Conservation (phyloP, 78 protist species). For the Dictyostelium brefeldianum region DNA sequence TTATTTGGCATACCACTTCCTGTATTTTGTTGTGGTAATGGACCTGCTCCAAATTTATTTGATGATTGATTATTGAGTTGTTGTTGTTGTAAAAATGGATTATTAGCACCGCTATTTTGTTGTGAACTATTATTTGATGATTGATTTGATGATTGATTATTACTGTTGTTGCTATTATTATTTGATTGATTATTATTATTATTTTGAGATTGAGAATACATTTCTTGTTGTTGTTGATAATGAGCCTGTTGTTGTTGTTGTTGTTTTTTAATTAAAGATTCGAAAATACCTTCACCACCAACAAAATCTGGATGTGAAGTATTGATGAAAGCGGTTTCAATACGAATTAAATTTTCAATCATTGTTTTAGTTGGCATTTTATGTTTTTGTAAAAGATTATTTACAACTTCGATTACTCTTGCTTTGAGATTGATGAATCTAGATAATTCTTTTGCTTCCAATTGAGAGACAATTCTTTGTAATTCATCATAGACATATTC, state of each 20-base stretch:
- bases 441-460: slow-evolving; percentile 79
- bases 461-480: slow-evolving; percentile 71
- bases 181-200: neutral
- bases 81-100: slow-evolving; percentile 22
- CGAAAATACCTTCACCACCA: slow-evolving; percentile 78
- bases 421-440: slow-evolving; percentile 71
- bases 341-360: slow-evolving; percentile 86
- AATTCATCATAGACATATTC: slow-evolving; percentile 95
- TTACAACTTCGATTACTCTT: slow-evolving; percentile 76
- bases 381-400: slow-evolving; percentile 68
- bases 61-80: neutral
- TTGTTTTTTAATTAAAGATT: slow-evolving; percentile 46
- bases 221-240: slow-evolving; percentile 7
- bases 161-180: slow-evolving; percentile 5
- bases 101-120: slow-evolving; percentile 1
- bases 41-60: neutral
- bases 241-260: slow-evolving; percentile 59
- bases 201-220: neutral
- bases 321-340: slow-evolving; percentile 95
- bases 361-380: slow-evolving; percentile 79
- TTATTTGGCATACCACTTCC: neutral
- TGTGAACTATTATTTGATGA: neutral
- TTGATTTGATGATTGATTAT: neutral
- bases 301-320: slow-evolving; percentile 96
- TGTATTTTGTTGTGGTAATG: neutral